phyloP scores from a whole-genome alignment of 1,284 basidiomycete genomes.

The Cystobasidiaceae sp. region DNA sequence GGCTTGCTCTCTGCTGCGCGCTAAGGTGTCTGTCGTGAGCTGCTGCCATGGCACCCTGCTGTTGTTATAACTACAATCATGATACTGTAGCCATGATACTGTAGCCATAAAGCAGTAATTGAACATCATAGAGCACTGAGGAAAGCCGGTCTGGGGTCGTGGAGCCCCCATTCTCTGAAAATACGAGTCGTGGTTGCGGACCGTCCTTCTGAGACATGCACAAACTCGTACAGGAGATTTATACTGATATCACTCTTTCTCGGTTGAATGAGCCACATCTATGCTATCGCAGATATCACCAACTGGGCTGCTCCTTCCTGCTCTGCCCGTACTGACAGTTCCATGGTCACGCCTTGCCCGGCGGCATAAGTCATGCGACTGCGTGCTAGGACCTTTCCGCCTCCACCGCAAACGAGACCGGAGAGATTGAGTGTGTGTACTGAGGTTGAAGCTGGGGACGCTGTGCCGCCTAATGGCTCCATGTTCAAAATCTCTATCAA shows the following conservation, averaged over 20 bases:
- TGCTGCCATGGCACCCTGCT: too few relatives aligned
- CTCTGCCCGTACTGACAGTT: slow-evolving; percentile 85
- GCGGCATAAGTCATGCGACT: slow-evolving; percentile 92
- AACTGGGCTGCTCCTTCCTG: slow-evolving; percentile 77
- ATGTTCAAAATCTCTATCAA: slow-evolving; percentile 92
- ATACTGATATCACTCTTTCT: too few relatives aligned
- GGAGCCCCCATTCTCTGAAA: too few relatives aligned
- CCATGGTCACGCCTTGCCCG: slow-evolving; percentile 89
- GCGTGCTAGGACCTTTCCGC: slow-evolving; percentile 85
- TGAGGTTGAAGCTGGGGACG: slow-evolving; percentile 66
- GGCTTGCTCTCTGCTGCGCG: slow-evolving; percentile 15
- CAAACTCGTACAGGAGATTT: too few relatives aligned
- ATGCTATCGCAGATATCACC: slow-evolving; percentile 76
- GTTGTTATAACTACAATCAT: too few relatives aligned
- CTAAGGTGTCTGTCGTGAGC: too few relatives aligned
- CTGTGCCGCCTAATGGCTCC: slow-evolving; percentile 88
- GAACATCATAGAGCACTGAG: too few relatives aligned
- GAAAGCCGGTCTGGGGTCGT: too few relatives aligned
- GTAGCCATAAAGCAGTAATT: too few relatives aligned
- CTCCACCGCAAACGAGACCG: slow-evolving; percentile 79
- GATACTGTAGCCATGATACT: too few relatives aligned
- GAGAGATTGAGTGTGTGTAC: slow-evolving; percentile 93
- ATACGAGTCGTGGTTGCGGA: too few relatives aligned
- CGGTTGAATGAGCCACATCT: slow-evolving; percentile 8
- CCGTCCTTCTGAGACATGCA: too few relatives aligned